Evolutionary conservation across 2,329 filamentous ascomycete genomes (phyloP).

Genomic region (Neoscytalidium dimidiatum): DNA sequence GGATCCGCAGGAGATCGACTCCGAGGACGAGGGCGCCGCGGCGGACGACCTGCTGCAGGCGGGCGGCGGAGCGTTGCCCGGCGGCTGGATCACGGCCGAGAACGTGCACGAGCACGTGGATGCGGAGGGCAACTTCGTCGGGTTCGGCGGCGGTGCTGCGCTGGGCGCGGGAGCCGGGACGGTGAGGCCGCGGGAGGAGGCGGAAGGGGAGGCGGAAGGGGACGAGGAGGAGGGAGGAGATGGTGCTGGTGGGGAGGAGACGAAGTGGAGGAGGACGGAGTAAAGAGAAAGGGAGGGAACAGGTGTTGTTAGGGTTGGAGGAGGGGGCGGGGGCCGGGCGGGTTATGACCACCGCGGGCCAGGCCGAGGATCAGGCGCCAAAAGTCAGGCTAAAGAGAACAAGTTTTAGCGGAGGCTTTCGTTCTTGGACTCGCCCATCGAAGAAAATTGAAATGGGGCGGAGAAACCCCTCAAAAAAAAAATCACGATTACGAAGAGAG

Average conservation of each 20-base stretch:
- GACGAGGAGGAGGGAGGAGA: conserved; percentile 22
- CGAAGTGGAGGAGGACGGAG: conserved; percentile 40
- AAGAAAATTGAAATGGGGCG: too few relatives aligned
- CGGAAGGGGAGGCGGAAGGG: conserved; percentile 13
- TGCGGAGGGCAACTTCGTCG: conserved; percentile 41
- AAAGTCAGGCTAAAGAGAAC: too few relatives aligned
- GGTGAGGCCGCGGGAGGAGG: conserved; percentile 36
- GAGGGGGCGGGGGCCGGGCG: too few relatives aligned
- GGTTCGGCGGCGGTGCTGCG: conserved; percentile 29
- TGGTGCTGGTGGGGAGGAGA: conserved; percentile 24
- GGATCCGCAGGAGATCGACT: conserved; percentile 59
- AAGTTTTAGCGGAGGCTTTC: too few relatives aligned
- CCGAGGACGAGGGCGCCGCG: conserved; percentile 55
- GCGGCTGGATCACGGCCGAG: conserved; percentile 87
- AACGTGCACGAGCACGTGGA: conserved; percentile 74
- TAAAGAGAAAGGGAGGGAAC: conserved; percentile 19
- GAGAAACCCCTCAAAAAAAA: too few relatives aligned
- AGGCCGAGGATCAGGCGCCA: too few relatives aligned
- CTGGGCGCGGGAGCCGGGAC: conserved; percentile 41
- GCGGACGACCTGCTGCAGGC: conserved; percentile 51
- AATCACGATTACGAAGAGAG: too few relatives aligned
- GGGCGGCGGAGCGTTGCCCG: conserved; percentile 64
- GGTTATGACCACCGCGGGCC: too few relatives aligned
- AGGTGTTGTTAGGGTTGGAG: too few relatives aligned
- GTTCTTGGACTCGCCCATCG: too few relatives aligned